A percentile compares a stretch with the other conserved stretches of the same genome.
Evolutionary conservation across 768 basidiomycete species (phyloP).

Genomic region (Lactarius quietus): DNA sequence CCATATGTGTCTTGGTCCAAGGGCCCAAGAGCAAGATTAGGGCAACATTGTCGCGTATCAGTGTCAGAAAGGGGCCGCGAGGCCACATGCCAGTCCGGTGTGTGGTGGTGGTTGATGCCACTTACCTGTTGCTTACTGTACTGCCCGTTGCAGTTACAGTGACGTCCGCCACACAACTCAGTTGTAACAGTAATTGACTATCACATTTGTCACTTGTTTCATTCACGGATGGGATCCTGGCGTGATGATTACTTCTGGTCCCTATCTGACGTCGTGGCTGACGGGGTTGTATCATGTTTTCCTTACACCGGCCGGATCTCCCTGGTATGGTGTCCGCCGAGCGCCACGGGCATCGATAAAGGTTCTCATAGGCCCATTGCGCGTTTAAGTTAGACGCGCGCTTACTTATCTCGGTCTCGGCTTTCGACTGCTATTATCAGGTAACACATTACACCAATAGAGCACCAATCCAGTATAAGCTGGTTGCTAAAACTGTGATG

Average conservation of each 20-base stretch:
- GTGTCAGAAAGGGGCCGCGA: neutral
- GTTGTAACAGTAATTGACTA: neutral
- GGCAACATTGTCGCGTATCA: neutral
- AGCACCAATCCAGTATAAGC: constrained; percentile 9
- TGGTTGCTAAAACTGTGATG: constrained; percentile 13
- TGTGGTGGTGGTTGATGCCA: neutral
- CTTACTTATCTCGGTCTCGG: neutral
- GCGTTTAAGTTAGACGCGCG: constrained; percentile 7
- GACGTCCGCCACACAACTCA: neutral
- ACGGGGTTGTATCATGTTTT: neutral
- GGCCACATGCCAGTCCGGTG: neutral
- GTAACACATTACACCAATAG: constrained; percentile 9
- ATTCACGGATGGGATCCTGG: neutral
- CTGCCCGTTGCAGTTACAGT: neutral
- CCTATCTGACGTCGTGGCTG: neutral
- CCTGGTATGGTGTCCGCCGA: neutral
- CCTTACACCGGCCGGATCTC: constrained; percentile 17
- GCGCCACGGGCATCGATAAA: neutral
- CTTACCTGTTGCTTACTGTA: neutral
- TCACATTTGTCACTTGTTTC: neutral
- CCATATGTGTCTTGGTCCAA: neutral
- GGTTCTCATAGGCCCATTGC: neutral
- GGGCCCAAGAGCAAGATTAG: too few relatives aligned
- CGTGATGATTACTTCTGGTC: neutral
- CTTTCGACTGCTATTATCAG: constrained; percentile 2